These are phyloP conservation scores for Macrophomina tecta DNA, from an alignment of 2,329 filamentous ascomycete species.

Conservation along the genomic window DNA sequence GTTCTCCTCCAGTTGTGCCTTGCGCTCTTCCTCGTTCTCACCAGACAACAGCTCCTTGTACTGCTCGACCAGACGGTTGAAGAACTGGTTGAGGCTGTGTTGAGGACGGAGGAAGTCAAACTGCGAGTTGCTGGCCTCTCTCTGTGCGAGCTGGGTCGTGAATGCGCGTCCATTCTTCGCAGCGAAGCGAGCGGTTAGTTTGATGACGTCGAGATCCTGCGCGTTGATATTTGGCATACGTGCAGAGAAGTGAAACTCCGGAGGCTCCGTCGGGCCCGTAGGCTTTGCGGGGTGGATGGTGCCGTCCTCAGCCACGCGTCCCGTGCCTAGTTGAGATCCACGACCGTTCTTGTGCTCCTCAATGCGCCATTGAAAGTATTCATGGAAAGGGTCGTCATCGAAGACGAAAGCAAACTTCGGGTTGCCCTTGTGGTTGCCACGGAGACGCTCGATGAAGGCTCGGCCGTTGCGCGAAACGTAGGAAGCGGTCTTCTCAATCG, in stretches of 20 bases:
- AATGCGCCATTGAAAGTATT: slow-evolving; percentile 90
- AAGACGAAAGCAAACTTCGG: slow-evolving; percentile 92
- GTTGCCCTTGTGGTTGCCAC: slow-evolving; percentile 81
- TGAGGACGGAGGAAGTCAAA: slow-evolving; percentile 96
- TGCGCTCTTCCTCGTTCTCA: slow-evolving; percentile 73
- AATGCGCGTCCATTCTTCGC: slow-evolving; percentile 92
- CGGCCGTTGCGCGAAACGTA: slow-evolving; percentile 76
- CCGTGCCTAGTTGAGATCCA: slow-evolving; percentile 78
- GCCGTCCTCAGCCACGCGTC: slow-evolving; percentile 69
- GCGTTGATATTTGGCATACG: slow-evolving; percentile 97
- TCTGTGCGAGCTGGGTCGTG: slow-evolving; percentile 86
- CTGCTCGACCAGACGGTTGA: slow-evolving; percentile 89
- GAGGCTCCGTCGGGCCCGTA: slow-evolving; percentile 81
- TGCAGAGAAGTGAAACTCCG: slow-evolving; percentile 90
- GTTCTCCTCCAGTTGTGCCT: slow-evolving; percentile 76
- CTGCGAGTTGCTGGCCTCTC: slow-evolving; percentile 88
- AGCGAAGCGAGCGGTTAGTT: slow-evolving; percentile 85
- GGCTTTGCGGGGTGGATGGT: slow-evolving; percentile 67
- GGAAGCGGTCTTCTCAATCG: slow-evolving; percentile 93
- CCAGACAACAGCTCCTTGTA: slow-evolving; percentile 80
- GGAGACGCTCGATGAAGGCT: slow-evolving; percentile 81
- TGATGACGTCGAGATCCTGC: slow-evolving; percentile 78
- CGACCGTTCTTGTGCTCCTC: slow-evolving; percentile 84
- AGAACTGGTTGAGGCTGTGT: slow-evolving; percentile 96
- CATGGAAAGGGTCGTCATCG: slow-evolving; percentile 79